Evolutionary conservation across 2,329 filamentous ascomycete genomes (phyloP), one percentile per base, ranked within the genome.

Genomic region (Colletotrichum lindemuthianum): DNA sequence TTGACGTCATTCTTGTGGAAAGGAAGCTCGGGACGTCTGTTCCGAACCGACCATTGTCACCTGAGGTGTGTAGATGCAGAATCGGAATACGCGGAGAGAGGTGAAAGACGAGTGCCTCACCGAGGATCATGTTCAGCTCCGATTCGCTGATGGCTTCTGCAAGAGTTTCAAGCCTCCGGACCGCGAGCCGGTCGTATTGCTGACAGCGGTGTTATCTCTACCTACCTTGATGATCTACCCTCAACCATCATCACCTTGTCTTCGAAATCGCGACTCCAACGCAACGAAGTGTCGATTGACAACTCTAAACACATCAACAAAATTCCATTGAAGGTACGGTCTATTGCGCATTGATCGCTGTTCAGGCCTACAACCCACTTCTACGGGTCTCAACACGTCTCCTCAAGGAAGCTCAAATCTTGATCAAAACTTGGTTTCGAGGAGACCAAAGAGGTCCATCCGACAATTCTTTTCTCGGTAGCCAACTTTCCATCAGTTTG

Each of bases 1-100:
- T 55, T 40, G 57, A 64, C 57, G 50, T 64, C 60, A 64, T 37
- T 49, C 33, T 7, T 8, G n/a, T 9, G 9, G 3, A 45, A 7
- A 13, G 39, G 39, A 16, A 51, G 13, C 34, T 8, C 44, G 45
- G 45, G 36, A 43, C n/a, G 24, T 33, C 37, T 16, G 47, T 50
- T 16, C 39, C 55, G 45, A 59, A n/a, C 43, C 15, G 37, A 33
- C 13, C 39, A 4, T 37, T 9, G 24, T 34, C 7, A 11, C 8
- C 15, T 40, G 32, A 34, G 24, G 8, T 48, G 49, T 24, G 12
- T 12, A n/a, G 12, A 44, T 39, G 16, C n/a, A 44, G 12, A 15
- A 24, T 49, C 36, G 15, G 47, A 59, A 45, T 9, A 39, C 8
- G 6, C 6, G 15, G 47, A 11, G 16, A n/a, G 34, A 39, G 40